These are phyloP conservation scores for Escallonia herrerae DNA, from an alignment of 129 eudicot species.

Conservation along the genomic window DNA sequence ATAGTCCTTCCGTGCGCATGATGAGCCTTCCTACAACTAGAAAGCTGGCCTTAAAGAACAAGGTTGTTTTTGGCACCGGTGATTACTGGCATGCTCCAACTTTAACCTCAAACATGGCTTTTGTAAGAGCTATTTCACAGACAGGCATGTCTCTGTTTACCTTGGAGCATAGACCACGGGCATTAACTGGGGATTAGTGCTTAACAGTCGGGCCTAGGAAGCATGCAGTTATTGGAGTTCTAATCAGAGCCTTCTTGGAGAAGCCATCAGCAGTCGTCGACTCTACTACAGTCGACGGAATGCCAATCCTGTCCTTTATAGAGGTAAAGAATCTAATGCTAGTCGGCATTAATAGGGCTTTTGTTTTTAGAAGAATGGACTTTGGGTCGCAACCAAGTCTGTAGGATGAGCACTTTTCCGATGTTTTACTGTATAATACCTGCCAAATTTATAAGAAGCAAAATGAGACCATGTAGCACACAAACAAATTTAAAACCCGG, in stretches of 20 bases:
- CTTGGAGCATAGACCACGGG: conserved; percentile 81
- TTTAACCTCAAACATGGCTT: conserved; percentile 86
- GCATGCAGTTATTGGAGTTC: too few species aligned
- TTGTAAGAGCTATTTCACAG: conserved; percentile 83
- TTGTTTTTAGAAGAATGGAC: neutral
- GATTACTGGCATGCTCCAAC: conserved; percentile 78
- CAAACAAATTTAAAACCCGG: too few species aligned
- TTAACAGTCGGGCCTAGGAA: neutral
- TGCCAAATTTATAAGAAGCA: too few species aligned
- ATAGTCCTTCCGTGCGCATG: conserved; percentile 72
- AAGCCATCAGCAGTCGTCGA: too few species aligned
- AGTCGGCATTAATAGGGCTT: neutral
- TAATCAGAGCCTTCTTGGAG: too few species aligned
- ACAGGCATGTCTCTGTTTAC: conserved; percentile 84
- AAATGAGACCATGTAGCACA: too few species aligned
- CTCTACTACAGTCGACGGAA: too few species aligned
- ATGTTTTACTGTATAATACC: too few species aligned
- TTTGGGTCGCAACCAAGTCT: neutral
- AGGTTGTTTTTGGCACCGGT: conserved; percentile 87
- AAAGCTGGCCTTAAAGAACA: conserved; percentile 82
- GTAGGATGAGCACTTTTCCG: too few species aligned
- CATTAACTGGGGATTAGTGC: conserved; percentile 73
- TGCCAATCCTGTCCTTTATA: neutral
- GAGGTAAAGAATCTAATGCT: neutral
- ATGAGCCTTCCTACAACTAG: conserved; percentile 76